Evolutionary conservation across 1,139 yeast species (phyloP).

Genomic region (Sugiyamaella pinicola): DNA sequence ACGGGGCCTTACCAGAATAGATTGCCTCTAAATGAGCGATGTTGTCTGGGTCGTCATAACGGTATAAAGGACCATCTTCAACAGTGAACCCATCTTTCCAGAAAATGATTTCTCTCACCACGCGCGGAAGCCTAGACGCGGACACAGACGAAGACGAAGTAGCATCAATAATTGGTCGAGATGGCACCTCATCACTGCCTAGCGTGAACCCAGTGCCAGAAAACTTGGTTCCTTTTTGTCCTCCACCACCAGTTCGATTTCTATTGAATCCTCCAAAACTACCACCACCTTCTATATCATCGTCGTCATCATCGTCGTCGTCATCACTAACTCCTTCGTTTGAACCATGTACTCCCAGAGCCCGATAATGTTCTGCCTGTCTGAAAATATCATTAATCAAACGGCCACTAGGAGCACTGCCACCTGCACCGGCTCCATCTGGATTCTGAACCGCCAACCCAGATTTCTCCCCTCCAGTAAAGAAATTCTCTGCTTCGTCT

Average conservation of each 20-base stretch:
- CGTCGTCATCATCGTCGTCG: conserved; percentile 40
- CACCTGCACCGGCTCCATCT: conserved; percentile 47
- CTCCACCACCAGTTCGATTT: conserved; percentile 24
- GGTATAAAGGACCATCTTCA: conserved; percentile 81
- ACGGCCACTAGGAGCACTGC: conserved; percentile 29
- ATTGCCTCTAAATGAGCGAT: conserved; percentile 74
- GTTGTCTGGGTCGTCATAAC: conserved; percentile 91
- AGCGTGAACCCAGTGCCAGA: conserved; percentile 79
- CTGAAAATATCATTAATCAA: conserved; percentile 60
- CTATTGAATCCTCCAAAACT: conserved; percentile 12
- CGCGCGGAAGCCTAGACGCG: conserved; percentile 29
- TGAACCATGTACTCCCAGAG: conserved; percentile 8
- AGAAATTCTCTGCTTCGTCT: conserved; percentile 71
- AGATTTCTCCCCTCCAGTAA: conserved; percentile 95
- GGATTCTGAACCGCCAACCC: conserved; percentile 95
- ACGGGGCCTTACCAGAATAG: conserved; percentile 92
- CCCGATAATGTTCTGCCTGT: conserved; percentile 51
- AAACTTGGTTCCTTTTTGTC: conserved; percentile 45
- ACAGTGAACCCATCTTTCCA: conserved; percentile 97
- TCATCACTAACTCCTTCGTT: conserved; percentile 17
- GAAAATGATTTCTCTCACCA: conserved; percentile 70
- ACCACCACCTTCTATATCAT: conserved; percentile 41
- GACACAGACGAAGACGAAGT: conserved; percentile 37
- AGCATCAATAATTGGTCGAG: conserved; percentile 21
- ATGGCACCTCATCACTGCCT: conserved; percentile 54